phyloP scores from a whole-genome alignment of 306 rosid genomes.

The Canavalia gladiata region DNA sequence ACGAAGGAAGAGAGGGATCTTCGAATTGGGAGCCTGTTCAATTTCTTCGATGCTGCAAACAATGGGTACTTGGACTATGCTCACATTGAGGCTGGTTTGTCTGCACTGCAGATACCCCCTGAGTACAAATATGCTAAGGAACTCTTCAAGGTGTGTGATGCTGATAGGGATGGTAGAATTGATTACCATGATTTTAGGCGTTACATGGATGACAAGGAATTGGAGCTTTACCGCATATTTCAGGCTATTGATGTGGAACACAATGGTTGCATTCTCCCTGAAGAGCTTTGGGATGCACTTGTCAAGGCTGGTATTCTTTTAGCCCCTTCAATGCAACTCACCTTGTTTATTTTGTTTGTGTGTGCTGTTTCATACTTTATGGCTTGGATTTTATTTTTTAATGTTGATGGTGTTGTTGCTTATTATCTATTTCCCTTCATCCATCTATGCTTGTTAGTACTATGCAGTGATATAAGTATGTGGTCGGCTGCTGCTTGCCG shows the following conservation, averaged over 20 bases:
- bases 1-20: conserved; percentile 69
- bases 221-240: conserved; percentile 68
- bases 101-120: conserved; percentile 65
- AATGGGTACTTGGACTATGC: conserved; percentile 62
- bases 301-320: conserved; percentile 66
- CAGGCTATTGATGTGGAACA: conserved; percentile 69
- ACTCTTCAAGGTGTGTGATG: conserved; percentile 66
- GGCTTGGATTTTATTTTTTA: neutral
- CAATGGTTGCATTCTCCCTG: conserved; percentile 68
- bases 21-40: conserved; percentile 61
- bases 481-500: neutral
- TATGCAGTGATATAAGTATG: conserved; percentile 7
- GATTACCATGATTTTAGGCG: conserved; percentile 63
- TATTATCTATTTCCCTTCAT: neutral
- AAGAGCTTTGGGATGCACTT: conserved; percentile 72
- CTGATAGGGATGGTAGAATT: conserved; percentile 62
- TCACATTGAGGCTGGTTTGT: conserved; percentile 64
- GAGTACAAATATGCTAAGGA: conserved; percentile 69
- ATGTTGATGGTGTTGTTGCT: neutral
- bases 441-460: conserved; percentile 17
- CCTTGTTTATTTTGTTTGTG: neutral
- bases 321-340: neutral
- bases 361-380: neutral
- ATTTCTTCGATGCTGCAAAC: conserved; percentile 61
- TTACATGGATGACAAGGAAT: conserved; percentile 69